These are phyloP conservation scores for Alternaria conjuncta DNA, from an alignment of 2,329 filamentous ascomycete genomes.

Conservation along the genomic window DNA sequence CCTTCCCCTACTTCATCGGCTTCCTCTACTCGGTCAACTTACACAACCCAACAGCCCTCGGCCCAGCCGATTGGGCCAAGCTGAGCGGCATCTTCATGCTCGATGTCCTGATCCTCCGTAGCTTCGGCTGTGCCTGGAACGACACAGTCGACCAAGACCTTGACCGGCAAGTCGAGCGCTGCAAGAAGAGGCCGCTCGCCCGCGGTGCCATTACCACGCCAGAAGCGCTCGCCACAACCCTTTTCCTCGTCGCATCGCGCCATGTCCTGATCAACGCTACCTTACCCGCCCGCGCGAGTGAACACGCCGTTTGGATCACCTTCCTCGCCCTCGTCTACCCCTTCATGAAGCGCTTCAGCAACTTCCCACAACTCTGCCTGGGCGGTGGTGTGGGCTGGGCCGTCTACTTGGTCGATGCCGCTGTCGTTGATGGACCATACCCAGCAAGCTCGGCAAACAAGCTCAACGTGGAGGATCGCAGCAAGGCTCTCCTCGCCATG, in stretches of 20 bases:
- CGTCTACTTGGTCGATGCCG: conserved; percentile 8
- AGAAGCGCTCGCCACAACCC: conserved; percentile 1
- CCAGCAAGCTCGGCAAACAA: neutral
- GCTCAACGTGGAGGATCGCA: neutral
- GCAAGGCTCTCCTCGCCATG: conserved; percentile 5
- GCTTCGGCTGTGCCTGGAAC: conserved; percentile 59
- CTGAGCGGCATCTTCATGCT: conserved; percentile 53
- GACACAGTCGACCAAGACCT: conserved; percentile 62
- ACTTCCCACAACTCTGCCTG: conserved; percentile 61
- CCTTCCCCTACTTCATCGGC: conserved; percentile 49
- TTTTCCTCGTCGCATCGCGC: conserved; percentile 1
- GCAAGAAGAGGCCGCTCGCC: conserved; percentile 36
- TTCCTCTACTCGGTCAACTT: conserved; percentile 47
- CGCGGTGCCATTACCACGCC: conserved; percentile 58
- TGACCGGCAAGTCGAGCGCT: conserved; percentile 53
- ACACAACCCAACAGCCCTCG: conserved; percentile 3
- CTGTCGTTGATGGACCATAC: neutral
- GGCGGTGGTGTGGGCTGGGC: conserved; percentile 44
- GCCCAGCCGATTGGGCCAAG: conserved; percentile 13
- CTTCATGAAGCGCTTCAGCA: conserved; percentile 59
- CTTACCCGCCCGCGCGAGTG: neutral
- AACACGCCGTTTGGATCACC: conserved; percentile 52
- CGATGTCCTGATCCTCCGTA: conserved; percentile 46
- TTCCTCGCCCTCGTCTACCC: conserved; percentile 57
- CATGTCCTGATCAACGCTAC: neutral